Percentiles rank a stretch among this genome's conserved stretches.
Evolutionary conservation across 169 alveolate genomes (phyloP).

Genomic region (Plasmodium inui): DNA sequence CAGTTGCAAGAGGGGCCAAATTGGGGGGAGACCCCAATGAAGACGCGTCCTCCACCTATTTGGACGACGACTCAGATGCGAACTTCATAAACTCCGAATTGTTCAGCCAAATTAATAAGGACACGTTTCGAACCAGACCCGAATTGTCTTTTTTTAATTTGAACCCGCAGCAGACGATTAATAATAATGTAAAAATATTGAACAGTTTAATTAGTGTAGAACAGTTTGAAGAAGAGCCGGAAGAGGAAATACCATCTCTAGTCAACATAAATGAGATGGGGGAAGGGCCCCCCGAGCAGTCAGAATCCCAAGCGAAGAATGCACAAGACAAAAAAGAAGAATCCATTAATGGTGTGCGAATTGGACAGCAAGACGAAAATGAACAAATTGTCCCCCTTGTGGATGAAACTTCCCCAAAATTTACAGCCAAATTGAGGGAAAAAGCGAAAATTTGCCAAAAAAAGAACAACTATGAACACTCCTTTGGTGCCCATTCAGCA

Average conservation of each 20-base stretch:
- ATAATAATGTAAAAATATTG: slow-evolving; percentile 50
- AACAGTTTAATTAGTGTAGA: slow-evolving; percentile 59
- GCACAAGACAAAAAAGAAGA: neutral
- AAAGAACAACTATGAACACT: neutral
- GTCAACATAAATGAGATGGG: slow-evolving; percentile 16
- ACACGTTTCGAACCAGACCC: slow-evolving; percentile 74
- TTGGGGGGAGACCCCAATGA: neutral
- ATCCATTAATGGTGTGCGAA: neutral
- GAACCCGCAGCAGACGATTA: slow-evolving; percentile 73
- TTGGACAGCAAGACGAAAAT: neutral
- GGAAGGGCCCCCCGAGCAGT: neutral
- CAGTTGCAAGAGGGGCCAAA: neutral
- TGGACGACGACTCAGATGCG: slow-evolving; percentile 28
- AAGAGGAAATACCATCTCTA: slow-evolving; percentile 65
- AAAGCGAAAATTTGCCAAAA: neutral
- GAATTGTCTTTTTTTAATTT: slow-evolving; percentile 72
- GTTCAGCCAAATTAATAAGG: slow-evolving; percentile 76
- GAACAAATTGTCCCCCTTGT: neutral
- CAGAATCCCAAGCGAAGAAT: neutral
- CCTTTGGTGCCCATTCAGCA: neutral
- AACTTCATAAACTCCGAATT: slow-evolving; percentile 57
- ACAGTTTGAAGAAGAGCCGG: slow-evolving; percentile 42
- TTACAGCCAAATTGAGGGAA: neutral
- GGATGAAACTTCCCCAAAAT: neutral
- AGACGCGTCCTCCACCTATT: slow-evolving; percentile 1